Conservation (phyloP, 108 stramenopile genomes). For the Cyclotella sp. region DNA sequence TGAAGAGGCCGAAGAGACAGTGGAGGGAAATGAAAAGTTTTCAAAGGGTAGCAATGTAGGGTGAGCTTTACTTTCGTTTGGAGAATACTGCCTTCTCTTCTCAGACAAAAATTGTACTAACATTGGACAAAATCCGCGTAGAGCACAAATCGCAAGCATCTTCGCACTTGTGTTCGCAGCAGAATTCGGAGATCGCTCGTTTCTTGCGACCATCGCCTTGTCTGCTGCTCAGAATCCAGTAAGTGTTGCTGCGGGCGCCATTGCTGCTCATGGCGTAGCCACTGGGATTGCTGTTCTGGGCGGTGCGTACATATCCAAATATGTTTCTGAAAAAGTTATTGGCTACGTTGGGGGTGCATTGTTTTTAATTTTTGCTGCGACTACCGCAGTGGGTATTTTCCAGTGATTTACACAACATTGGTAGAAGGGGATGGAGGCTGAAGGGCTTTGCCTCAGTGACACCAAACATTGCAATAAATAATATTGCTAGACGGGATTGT, state of each 20-base stretch:
- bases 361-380: slow-evolving; percentile 92
- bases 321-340: slow-evolving; percentile 92
- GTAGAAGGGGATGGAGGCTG: not conserved
- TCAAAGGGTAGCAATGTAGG: slow-evolving; percentile 52
- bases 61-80: slow-evolving; percentile 42
- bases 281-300: slow-evolving; percentile 92
- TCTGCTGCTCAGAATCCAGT: slow-evolving; percentile 96
- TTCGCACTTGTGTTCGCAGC: slow-evolving; percentile 94
- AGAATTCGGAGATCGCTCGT: slow-evolving; percentile 95
- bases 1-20: slow-evolving; percentile 92
- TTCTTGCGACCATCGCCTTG: slow-evolving; percentile 98
- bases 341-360: slow-evolving; percentile 90
- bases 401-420: slow-evolving; percentile 19
- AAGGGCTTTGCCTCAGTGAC: no score
- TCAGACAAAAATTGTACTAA: not conserved
- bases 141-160: slow-evolving; percentile 75
- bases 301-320: slow-evolving; percentile 86
- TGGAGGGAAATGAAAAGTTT: slow-evolving; percentile 62
- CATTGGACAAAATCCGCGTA: slow-evolving; percentile 18
- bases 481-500: no score
- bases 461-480: no score
- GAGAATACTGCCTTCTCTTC: not conserved
- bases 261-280: slow-evolving; percentile 92
- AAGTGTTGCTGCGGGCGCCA: slow-evolving; percentile 92
- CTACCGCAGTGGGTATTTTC: slow-evolving; percentile 87